Evolutionary conservation across 2,329 filamentous ascomycete genomes (phyloP).

Genomic region (Botrytis fragariae): DNA sequence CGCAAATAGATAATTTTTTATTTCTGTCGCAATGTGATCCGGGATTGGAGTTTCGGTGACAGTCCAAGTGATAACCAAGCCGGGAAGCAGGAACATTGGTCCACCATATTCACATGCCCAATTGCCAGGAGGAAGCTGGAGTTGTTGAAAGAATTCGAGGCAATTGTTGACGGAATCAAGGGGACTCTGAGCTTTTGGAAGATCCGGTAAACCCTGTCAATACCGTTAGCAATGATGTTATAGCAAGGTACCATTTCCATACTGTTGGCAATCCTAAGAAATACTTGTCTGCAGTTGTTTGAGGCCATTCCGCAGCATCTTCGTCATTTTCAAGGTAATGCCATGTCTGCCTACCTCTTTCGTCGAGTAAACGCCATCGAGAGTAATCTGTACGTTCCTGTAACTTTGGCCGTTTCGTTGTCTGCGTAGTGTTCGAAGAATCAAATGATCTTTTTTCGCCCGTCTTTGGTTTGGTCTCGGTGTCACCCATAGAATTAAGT

Average conservation of each 20-base stretch:
- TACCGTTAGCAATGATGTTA: slow-evolving; percentile 23
- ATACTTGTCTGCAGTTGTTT: slow-evolving; percentile 86
- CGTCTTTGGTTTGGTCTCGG: slow-evolving; percentile 11
- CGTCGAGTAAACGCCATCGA: slow-evolving; percentile 81
- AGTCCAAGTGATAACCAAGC: slow-evolving; percentile 82
- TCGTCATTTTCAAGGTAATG: slow-evolving; percentile 78
- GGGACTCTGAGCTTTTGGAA: slow-evolving; percentile 68
- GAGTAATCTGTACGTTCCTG: slow-evolving; percentile 69
- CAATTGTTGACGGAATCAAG: slow-evolving; percentile 79
- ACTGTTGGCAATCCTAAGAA: slow-evolving; percentile 79
- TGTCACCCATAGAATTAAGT: background rate
- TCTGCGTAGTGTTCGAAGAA: slow-evolving; percentile 10
- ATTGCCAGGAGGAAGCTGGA: slow-evolving; percentile 85
- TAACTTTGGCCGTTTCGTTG: slow-evolving; percentile 47
- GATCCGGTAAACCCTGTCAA: slow-evolving; percentile 66
- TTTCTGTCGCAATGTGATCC: slow-evolving; percentile 75
- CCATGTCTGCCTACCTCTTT: slow-evolving; percentile 87
- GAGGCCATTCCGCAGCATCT: slow-evolving; percentile 74
- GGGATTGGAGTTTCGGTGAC: slow-evolving; percentile 85
- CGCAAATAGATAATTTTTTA: slow-evolving; percentile 83
- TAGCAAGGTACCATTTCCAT: slow-evolving; percentile 33
- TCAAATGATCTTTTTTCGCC: slow-evolving; percentile 30
- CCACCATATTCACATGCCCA: slow-evolving; percentile 98
- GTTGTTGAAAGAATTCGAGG: slow-evolving; percentile 80
- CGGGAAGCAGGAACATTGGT: slow-evolving; percentile 91